Evolutionary conservation across 2,329 filamentous ascomycete genomes (phyloP), one percentile per base, ranked within the genome.

Genomic region (Botryotinia narcissicola): DNA sequence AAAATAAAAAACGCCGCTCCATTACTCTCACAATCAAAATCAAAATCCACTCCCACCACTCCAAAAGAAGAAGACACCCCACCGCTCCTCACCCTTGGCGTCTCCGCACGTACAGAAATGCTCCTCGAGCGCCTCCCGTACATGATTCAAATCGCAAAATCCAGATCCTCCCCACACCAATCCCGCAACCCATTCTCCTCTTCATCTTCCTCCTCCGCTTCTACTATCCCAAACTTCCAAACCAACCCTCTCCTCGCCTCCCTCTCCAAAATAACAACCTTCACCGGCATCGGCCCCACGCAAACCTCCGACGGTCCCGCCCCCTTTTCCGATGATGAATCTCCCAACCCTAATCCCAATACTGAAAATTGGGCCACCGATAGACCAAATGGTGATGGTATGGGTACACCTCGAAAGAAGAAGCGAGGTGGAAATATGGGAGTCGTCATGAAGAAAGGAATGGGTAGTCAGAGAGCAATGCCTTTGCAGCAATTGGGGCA

Each of bases 81-180:
- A 1, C 85, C 86, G 0, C 81, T 88, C 1, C 83, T 91, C 25
- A 88, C 89, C 0, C 86, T 91, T 2, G 90, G 91, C 61, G 79
- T 80, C 35, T 89, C 91, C 5, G 90, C 91, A 6, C 90, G 90
- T 51, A 87, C 87, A 60, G 93, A 95, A 81, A 87, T 96, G 84
- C 83, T 98, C 0, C 87, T 98, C 37, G 93, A 98, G 76, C 90
- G 94, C 14, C 86, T 99, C 0, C 96, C 96, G 0, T 98, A 97
- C 81, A 90, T 96, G 85, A 86, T 91, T 1, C 87, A 89, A 69
- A 93, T 98, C 57, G 75, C 79, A 82, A 77, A 79, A 73, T 79
- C 64, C 60, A 80, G 84, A 37, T 70, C 71, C 73, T 6, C 63
- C 20, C 32, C 46, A 18, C 8, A n/a, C 35, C 46, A 48, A 40